Evolutionary conservation across 257 asterid species (phyloP).

Genomic region (Penstemon barbatus): DNA sequence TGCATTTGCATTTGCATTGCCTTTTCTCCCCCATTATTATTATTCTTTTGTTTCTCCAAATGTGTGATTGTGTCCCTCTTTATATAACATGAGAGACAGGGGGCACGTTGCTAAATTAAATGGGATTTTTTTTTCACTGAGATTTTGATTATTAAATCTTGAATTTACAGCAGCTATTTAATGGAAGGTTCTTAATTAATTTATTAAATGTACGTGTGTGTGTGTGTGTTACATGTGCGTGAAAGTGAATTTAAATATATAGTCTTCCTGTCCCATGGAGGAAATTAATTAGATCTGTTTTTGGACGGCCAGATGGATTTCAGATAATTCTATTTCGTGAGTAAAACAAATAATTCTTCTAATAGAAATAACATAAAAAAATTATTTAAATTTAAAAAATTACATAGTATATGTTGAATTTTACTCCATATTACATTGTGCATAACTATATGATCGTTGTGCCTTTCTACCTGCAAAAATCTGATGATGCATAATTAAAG

Average conservation of each 20-base stretch:
- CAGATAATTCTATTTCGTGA: too few relatives aligned
- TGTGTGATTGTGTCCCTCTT: constrained; percentile 18
- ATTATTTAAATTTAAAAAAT: too few relatives aligned
- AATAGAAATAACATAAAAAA: too few relatives aligned
- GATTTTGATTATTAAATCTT: not conserved
- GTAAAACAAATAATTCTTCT: too few relatives aligned
- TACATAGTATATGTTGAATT: too few relatives aligned
- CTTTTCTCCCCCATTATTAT: constrained; percentile 38
- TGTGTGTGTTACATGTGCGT: constrained; percentile 7
- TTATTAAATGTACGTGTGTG: constrained; percentile 3
- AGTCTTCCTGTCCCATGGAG: not conserved
- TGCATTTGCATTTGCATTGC: constrained; percentile 27
- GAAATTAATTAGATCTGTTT: not conserved
- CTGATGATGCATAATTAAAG: too few relatives aligned
- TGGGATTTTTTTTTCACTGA: constrained; percentile 3
- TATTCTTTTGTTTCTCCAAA: not conserved
- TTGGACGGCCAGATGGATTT: too few relatives aligned
- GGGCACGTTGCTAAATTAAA: not conserved
- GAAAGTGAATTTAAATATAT: not conserved
- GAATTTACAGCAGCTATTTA: not conserved
- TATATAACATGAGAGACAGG: constrained; percentile 19
- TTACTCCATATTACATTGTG: too few relatives aligned
- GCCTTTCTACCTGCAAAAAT: too few relatives aligned
- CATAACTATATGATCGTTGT: too few relatives aligned
- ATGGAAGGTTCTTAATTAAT: not conserved